Conservation (phyloP, 306 rosid species). For the Dryas octopetala region DNA sequence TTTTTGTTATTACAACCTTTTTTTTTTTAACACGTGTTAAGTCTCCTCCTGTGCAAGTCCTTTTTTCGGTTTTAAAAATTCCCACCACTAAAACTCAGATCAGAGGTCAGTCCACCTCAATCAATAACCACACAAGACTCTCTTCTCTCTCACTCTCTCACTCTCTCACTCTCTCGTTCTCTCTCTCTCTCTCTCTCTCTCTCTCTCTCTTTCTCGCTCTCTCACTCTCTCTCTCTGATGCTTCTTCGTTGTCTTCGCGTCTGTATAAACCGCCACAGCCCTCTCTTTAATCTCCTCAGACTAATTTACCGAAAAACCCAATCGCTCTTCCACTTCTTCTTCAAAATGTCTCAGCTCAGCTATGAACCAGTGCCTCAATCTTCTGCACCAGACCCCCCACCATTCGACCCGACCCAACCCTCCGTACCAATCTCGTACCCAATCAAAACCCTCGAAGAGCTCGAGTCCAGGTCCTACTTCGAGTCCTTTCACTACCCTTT, state of each 20-base stretch:
- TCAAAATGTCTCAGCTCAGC: conserved; percentile 39
- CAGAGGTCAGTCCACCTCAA: not conserved
- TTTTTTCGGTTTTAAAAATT: not conserved
- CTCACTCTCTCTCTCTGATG: conserved; percentile 5
- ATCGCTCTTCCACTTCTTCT: conserved; percentile 7
- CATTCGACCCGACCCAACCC: conserved; percentile 64
- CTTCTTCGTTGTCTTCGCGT: conserved; percentile 28
- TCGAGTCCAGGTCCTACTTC: conserved; percentile 69
- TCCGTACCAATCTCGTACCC: conserved; percentile 79
- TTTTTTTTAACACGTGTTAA: not conserved
- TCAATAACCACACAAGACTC: not conserved
- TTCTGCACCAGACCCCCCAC: conserved; percentile 29
- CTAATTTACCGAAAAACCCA: conserved; percentile 7
- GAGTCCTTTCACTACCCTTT: conserved; percentile 85
- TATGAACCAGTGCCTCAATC: conserved; percentile 6
- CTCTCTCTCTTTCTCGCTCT: too few species aligned
- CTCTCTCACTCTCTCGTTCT: not conserved
- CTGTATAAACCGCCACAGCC: conserved; percentile 29
- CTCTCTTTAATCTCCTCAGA: conserved; percentile 25
- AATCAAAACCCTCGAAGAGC: conserved; percentile 72
- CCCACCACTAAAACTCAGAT: conserved; percentile 1
- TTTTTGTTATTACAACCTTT: not conserved
- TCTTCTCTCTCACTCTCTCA: too few species aligned
- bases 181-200: not conserved
- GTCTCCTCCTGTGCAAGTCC: not conserved